Conservation (phyloP, 1,284 basidiomycete genomes). For the Ustilago bromivora region DNA sequence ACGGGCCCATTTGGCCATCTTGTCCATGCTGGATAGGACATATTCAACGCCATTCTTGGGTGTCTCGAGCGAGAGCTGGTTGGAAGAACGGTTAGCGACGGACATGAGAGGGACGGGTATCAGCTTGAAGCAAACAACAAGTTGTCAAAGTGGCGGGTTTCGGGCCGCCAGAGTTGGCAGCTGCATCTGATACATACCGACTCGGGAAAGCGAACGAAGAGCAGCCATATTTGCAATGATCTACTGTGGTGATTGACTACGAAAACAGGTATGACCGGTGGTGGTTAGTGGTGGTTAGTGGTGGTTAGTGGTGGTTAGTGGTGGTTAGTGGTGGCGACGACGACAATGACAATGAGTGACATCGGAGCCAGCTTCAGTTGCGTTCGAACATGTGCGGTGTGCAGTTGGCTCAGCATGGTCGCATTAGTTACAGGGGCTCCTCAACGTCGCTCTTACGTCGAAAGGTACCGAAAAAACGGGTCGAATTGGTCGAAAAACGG, state of each 20-base stretch:
- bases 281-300: neutral
- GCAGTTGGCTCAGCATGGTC: conserved; percentile 21
- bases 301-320: too few species aligned
- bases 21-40: conserved; percentile 94
- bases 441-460: too few species aligned
- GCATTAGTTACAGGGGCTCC: conserved; percentile 23
- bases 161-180: neutral
- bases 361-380: neutral
- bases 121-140: neutral
- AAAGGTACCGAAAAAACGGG: too few species aligned
- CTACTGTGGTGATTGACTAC: conserved; percentile 1
- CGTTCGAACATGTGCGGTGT: neutral
- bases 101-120: conserved; percentile 68
- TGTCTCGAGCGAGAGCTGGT: conserved; percentile 78
- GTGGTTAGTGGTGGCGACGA: conserved; percentile 26
- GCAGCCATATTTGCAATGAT: conserved; percentile 39
- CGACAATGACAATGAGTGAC: neutral
- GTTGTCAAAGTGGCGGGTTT: conserved; percentile 1
- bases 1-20: conserved; percentile 96
- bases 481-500: too few species aligned
- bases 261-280: neutral
- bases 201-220: conserved; percentile 47
- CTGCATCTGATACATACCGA: conserved; percentile 32
- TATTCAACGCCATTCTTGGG: conserved; percentile 94
- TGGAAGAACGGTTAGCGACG: conserved; percentile 60